Evolutionary conservation across 1,284 basidiomycete species (phyloP).

Genomic region (Melanopsichium pennsylvanicum): DNA sequence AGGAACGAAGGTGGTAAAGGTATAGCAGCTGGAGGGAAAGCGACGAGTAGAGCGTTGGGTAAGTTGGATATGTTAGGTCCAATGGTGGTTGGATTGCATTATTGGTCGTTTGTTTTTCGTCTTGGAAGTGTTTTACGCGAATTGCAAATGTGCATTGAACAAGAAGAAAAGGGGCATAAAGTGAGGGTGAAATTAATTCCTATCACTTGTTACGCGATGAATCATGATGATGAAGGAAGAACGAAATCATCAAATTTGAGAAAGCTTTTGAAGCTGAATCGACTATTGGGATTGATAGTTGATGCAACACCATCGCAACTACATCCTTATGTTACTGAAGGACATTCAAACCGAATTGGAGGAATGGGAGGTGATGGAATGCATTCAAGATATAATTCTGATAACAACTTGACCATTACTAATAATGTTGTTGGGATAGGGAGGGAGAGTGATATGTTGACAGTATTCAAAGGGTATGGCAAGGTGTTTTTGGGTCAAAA

Average conservation of each 20-base stretch:
- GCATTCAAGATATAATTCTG: too few relatives aligned
- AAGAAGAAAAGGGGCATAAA: not conserved
- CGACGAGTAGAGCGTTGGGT: slow-evolving; percentile 4
- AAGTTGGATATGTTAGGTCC: slow-evolving; percentile 23
- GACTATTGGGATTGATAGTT: not conserved
- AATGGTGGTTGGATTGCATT: slow-evolving; percentile 27
- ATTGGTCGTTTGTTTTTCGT: slow-evolving; percentile 38
- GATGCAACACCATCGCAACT: slow-evolving; percentile 9
- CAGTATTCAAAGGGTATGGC: slow-evolving; percentile 6
- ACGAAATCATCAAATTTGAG: too few relatives aligned
- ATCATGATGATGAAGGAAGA: too few relatives aligned
- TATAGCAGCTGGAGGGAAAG: slow-evolving; percentile 9
- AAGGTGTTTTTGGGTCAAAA: slow-evolving; percentile 2
- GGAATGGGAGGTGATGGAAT: not conserved
- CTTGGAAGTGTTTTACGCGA: slow-evolving; percentile 1
- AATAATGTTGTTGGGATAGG: too few relatives aligned
- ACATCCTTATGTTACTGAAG: too few relatives aligned
- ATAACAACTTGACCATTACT: too few relatives aligned
- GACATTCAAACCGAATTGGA: too few relatives aligned
- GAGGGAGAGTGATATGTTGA: not conserved
- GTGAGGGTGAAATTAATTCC: slow-evolving; percentile 11
- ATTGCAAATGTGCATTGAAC: slow-evolving; percentile 5
- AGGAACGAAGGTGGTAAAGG: slow-evolving; percentile 6
- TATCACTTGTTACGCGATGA: not conserved
- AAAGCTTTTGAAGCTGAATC: not conserved